Base-by-base conservation (phyloP, 2,329 filamentous ascomycete species). In the Trichoderma gracile region DNA sequence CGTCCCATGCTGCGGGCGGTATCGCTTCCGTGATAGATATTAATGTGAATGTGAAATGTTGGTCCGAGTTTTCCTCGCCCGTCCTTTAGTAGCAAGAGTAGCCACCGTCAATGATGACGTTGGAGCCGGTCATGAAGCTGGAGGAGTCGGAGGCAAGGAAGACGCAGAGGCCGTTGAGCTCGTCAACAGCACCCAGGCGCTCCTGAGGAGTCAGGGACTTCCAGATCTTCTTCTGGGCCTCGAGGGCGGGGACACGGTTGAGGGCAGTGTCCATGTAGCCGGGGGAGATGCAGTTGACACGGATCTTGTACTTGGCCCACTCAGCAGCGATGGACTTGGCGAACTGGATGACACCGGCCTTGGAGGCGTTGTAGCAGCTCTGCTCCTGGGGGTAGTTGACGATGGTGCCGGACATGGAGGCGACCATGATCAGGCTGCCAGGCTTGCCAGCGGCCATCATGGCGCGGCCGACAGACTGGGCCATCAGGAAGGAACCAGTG, bases 301-400 rank as follows among this genome's bases (percentile, higher is more conserved):
- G 88, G 73, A 94, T 92, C 71, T 84, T 83, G 78, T 92, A 84
- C 78, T 91, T 89, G 72, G 91, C 89, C 91, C 91, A 94, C 79
- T 95, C 91, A 63, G 90, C 90, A 49, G 90, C 91, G 25, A 95
- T 85, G 3, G 89, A 92, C 81, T 91, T 92, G 77, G 86, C 89
- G 60, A 93, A 84, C 78, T 91, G 88, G 69, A 92, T 85, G 43
- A 93, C 89, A 71, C 87, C 90, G 17, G 91, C 89, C 84, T 93
- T 93, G 78, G 89, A 91, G 33, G 90, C 89, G 73, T 93, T 93
- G 85, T 94, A 94, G 78, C 88, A 91, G 53, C 83, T 87, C 79
- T 93, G 90, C 80, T 92, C 89, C 79, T 93, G 90, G 7, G 90
- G 91, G 81, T 88, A 93, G 85, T 94, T 94, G 83, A 93, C 91